Base-by-base conservation (phyloP, 2,329 filamentous ascomycete genomes). In the Ophiosphaerella herpotricha region DNA sequence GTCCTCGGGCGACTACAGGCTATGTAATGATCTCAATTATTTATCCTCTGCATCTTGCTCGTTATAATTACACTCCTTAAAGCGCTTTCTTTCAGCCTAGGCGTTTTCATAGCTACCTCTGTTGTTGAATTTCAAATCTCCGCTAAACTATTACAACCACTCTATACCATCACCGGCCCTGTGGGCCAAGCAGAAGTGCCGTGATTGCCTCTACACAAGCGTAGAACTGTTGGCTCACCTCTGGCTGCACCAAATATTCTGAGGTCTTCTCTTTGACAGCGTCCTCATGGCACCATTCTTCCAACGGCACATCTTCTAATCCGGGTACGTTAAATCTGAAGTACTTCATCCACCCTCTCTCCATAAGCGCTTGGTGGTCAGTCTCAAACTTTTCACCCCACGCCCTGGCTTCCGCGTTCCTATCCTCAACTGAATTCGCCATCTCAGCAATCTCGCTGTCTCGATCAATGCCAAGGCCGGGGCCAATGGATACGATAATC, bases 261-360 rank as follows among this genome's bases (percentile, higher is more conserved):
- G 52, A 50, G 7, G 67, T 71, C 59, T 63, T 68, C 29, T 64
- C 60, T 48, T 58, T 66, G 21, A 71, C 53, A 18, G 43, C 13
- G 11, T 68, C 65, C 18, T 67, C 58, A 31, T 59, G 48, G n/a
- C 49, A 54, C 63, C 61, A 68, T 48, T 71, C 67, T 21, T 70
- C 63, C 18, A 71, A 44, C 16, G 65, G 60, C 5, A 69, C 58
- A 38, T 66, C 49, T 4, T 67, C 54, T 31, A 71, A 47, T 7
- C 60, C 59, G 2, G 60, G 54, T 7, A 69, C 67, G 36, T 70
- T 58, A 51, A 71, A 71, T 9, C 67, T 51, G 43, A 68, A 71
- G 41, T 67, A 71, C 48, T 66, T 64, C 61, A 71, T 62, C 66
- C 67, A 71, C 1, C 55, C 54, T 11, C 59, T 48, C 13, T 64